A percentile compares a stretch with the other conserved stretches of the same genome.
phyloP scores from a whole-genome alignment of 805 yeast genomes.

The Starmerella kuoi region DNA sequence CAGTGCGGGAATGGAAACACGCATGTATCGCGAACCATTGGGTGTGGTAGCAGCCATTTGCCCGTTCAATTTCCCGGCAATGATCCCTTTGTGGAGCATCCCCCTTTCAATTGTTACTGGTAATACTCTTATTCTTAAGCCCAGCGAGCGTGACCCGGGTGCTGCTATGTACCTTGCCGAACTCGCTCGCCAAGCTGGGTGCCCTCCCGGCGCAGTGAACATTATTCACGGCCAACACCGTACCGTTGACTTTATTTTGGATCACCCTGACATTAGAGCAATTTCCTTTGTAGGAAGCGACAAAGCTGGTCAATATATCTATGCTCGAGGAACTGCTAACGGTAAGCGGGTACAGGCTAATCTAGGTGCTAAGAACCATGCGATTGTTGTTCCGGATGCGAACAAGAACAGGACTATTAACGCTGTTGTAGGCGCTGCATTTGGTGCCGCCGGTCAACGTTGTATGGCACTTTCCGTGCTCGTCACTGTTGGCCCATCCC shows the following conservation, averaged over 20 bases:
- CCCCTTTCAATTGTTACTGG: conserved; percentile 58
- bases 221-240: conserved; percentile 62
- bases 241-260: conserved; percentile 56
- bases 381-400: conserved; percentile 62
- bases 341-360: conserved; percentile 71
- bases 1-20: conserved; percentile 62
- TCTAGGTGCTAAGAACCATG: conserved; percentile 70
- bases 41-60: conserved; percentile 70
- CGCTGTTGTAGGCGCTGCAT: conserved; percentile 62
- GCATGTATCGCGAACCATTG: conserved; percentile 56
- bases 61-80: conserved; percentile 76
- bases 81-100: conserved; percentile 63
- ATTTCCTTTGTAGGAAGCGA: conserved; percentile 71
- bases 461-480: conserved; percentile 69
- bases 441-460: conserved; percentile 78
- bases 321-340: conserved; percentile 49
- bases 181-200: conserved; percentile 59
- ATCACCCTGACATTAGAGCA: conserved; percentile 65
- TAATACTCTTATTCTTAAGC: conserved; percentile 59
- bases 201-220: conserved; percentile 61
- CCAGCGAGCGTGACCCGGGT: conserved; percentile 69
- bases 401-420: conserved; percentile 50
- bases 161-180: conserved; percentile 65
- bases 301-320: conserved; percentile 64
- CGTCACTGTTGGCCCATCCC: conserved; percentile 57